Percentiles rank a stretch among this genome's conserved stretches.
phyloP scores from a whole-genome alignment of 176 grass and related monocot species.

The Saccharum officinarum region DNA sequence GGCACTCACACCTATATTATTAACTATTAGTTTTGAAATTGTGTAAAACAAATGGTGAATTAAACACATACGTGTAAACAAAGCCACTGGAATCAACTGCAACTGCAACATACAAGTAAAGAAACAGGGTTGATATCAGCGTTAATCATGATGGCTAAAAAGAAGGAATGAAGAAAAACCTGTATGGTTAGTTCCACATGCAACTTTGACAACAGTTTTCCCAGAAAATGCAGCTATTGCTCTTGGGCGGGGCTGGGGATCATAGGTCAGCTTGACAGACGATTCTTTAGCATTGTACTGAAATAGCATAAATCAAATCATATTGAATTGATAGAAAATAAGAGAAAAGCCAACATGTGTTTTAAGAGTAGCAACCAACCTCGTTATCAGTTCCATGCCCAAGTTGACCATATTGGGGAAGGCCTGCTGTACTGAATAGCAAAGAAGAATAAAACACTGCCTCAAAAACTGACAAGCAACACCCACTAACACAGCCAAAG shows the following conservation, averaged over 20 bases:
- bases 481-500: constrained; percentile 34
- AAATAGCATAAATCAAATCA: constrained; percentile 39
- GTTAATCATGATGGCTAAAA: constrained; percentile 21
- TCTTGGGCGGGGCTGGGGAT: constrained; percentile 79
- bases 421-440: constrained; percentile 74
- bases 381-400: constrained; percentile 99
- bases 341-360: background rate
- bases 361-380: constrained; percentile 40
- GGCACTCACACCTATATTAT: background rate
- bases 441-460: constrained; percentile 54
- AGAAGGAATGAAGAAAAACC: constrained; percentile 49
- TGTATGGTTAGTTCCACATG: constrained; percentile 98
- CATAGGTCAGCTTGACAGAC: constrained; percentile 89
- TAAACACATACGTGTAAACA: constrained; percentile 96
- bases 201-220: constrained; percentile 89
- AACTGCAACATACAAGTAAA: constrained; percentile 63
- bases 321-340: constrained; percentile 11
- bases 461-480: constrained; percentile 38
- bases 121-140: constrained; percentile 29
- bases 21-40: constrained; percentile 14
- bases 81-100: constrained; percentile 95
- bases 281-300: constrained; percentile 95
- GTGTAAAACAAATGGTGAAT: constrained; percentile 12
- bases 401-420: constrained; percentile 96
- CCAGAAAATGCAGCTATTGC: constrained; percentile 78